Base-by-base conservation (phyloP, 805 yeast genomes). In the Saturnispora sekii region DNA sequence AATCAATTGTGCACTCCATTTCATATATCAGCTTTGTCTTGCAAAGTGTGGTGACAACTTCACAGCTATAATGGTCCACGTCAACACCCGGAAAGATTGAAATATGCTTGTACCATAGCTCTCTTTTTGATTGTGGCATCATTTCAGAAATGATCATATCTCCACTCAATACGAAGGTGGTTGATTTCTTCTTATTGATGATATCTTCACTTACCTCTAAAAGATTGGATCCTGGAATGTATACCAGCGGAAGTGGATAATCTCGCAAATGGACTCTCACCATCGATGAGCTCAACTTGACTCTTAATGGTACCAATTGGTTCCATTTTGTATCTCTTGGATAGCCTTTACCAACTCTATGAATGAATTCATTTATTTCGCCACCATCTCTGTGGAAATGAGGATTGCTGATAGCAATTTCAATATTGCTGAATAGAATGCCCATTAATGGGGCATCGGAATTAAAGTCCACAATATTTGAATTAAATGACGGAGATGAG, bases 201-300 rank as follows among this genome's bases (percentile, higher is more conserved):
- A 10, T 12, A 28, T 38, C 38, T 16, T 32, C 35, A 15, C 41
- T 14, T 9, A 30, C 17, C 16, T 21, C 26, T 8, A 21, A 40
- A 10, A 46, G 9, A 18, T 42, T 40, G 4, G 55, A 47, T 12
- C 44, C 44, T 2, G 96, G 96, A 49, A 89, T 75, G 51, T 79
- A 78, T 8, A 85, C 60, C 41, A 89, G 63, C 0, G 97, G 97
- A 12, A 90, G 56, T 0, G 97, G 97, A 56, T 83, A 87, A 56
- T 89, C 97, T 44, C 93, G 67, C 48, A 89, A 53, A 57, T 84
- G 90, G 53, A 79, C 70, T 48, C 93, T 65, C 10, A 80, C 58
- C 54, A 86, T 94, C 3, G 66, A 63, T 33, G 84, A 66, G 12
- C 64, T 68, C 41, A 84, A 64, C 44, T 79, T 75, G 11, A 83